Evolutionary conservation across 1,284 basidiomycete genomes (phyloP), one percentile per base, ranked within the genome.

Genomic region (Lentinus polychrous): DNA sequence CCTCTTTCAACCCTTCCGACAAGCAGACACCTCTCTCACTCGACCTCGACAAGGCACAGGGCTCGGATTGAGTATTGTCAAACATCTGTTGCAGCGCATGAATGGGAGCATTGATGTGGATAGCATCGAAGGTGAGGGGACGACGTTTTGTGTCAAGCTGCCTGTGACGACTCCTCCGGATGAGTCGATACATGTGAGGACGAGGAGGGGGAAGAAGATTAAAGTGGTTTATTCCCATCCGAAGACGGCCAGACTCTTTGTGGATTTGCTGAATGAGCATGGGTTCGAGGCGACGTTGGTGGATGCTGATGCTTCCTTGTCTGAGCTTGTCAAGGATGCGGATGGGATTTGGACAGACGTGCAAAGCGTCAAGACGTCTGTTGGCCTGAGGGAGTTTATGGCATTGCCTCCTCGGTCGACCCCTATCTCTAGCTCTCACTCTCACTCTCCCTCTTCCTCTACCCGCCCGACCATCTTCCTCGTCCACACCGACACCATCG

Each of bases 41-140:
- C 55, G 60, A 1, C 57, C 61, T 7, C 53, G 56, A 12, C 60
- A 62, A 48, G 63, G 63, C 17, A 62, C 63, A 0, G 63, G 63
- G 0, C 55, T 65, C 8, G 61, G 63, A 1, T 53, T 65, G 8
- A 65, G 60, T 52, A 65, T 65, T 46, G 61, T 65, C 45, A 63
- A 62, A 49, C 63, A 65, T 38, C 60, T 65, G 10, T 59, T 65
- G 2, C 58, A 63, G 45, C 61, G 62, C 8, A 65, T 65, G 63
- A 57, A 53, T n/a, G 63, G 63, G 6, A 54, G 59, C 7, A 53
- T 65, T 11, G 60, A 61, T 14, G 61, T 62, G 8, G 55, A 63
- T 23, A 60, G 60, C 2, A 49, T 52, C 18, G 61, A 61, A 40
- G 59, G 61, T 44, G 53, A 52, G 17, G 63, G 63, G 0, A 60